Evolutionary conservation across 1,284 basidiomycete genomes (phyloP).

Genomic region (Lignosus rhinocerotis): DNA sequence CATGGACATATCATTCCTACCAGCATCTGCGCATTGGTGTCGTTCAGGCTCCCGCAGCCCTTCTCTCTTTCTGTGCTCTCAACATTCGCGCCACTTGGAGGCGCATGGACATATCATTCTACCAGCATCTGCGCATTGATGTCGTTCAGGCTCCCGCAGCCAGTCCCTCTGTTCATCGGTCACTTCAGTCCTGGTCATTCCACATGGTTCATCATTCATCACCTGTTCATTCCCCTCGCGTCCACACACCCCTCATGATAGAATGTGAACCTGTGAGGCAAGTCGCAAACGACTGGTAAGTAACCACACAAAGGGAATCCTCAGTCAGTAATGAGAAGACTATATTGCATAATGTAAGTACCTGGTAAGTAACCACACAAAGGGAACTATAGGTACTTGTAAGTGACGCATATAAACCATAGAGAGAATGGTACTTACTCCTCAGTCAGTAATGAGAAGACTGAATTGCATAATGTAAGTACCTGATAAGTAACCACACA

Average conservation of each 20-base stretch:
- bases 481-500: too few relatives aligned
- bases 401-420: too few relatives aligned
- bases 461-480: too few relatives aligned
- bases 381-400: too few relatives aligned
- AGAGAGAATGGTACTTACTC: too few relatives aligned
- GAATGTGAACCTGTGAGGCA: too few relatives aligned
- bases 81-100: not conserved
- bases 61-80: slow-evolving; percentile 3
- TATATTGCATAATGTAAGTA: too few relatives aligned
- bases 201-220: not conserved
- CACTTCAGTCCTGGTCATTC: not conserved
- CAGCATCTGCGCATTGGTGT: not conserved
- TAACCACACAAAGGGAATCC: too few relatives aligned
- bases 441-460: too few relatives aligned
- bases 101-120: slow-evolving; percentile 6
- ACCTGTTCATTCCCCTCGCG: not conserved
- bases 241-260: not conserved
- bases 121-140: not conserved
- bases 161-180: not conserved
- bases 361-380: too few relatives aligned
- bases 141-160: not conserved
- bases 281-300: too few relatives aligned
- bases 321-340: too few relatives aligned
- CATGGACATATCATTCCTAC: slow-evolving; percentile 4
- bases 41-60: not conserved